Percentiles rank a stretch among this genome's conserved stretches.
These are phyloP conservation scores for Amphibolis antarctica DNA, from an alignment of 106 monocot genomes.

Conservation along the genomic window DNA sequence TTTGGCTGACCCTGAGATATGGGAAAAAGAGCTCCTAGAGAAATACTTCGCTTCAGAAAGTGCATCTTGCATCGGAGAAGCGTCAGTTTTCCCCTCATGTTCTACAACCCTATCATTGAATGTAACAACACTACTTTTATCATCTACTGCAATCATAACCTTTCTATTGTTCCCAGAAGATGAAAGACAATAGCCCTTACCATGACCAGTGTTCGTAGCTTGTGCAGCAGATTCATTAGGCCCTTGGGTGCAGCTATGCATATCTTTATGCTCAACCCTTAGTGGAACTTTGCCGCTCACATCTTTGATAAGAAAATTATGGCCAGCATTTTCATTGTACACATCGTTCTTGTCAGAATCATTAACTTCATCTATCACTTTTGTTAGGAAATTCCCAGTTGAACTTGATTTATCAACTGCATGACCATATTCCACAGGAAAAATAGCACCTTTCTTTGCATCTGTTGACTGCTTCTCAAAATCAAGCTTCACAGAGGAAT, in stretches of 20 bases:
- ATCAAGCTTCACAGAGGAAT: conserved; percentile 8
- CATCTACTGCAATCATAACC: neutral
- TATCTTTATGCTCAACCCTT: neutral
- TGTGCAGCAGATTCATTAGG: neutral
- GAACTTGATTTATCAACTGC: neutral
- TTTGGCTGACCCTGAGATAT: too few relatives aligned
- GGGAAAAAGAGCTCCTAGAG: neutral
- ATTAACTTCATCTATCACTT: neutral
- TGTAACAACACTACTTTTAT: neutral
- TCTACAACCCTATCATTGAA: neutral
- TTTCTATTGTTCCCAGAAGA: neutral
- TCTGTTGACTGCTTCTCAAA: neutral
- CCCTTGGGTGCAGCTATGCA: neutral
- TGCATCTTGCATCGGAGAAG: neutral
- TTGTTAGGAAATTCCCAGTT: neutral
- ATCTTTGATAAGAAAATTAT: neutral
- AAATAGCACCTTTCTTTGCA: neutral
- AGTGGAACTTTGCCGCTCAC: neutral
- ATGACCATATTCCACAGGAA: neutral
- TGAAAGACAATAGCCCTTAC: neutral
- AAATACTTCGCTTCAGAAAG: neutral
- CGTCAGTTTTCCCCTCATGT: neutral
- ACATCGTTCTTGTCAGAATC: neutral
- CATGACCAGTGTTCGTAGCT: neutral
- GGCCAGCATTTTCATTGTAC: neutral